Evolutionary conservation across 768 basidiomycete species (phyloP).

Genomic region (Chalciporus piperatus): DNA sequence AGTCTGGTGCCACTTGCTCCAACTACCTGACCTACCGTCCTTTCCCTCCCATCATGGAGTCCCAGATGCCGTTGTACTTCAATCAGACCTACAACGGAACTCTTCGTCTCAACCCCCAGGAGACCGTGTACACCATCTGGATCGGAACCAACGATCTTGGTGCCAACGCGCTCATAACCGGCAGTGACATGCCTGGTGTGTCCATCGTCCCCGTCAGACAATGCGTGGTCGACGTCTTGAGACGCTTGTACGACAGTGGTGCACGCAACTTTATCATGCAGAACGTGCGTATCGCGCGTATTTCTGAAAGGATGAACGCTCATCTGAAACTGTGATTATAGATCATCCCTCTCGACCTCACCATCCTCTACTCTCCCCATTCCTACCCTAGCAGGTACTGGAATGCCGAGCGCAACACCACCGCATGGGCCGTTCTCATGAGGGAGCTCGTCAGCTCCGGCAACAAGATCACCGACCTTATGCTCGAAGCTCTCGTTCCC

Average conservation of each 20-base stretch:
- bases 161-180: conserved; percentile 50
- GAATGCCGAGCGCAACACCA: conserved; percentile 49
- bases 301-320: background rate
- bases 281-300: conserved; percentile 43
- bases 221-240: conserved; percentile 62
- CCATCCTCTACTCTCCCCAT: conserved; percentile 44
- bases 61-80: conserved; percentile 49
- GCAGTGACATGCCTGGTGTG: conserved; percentile 41
- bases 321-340: conserved; percentile 15
- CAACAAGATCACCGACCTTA: conserved; percentile 49
- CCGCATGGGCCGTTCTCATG: conserved; percentile 58
- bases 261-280: conserved; percentile 69
- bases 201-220: conserved; percentile 55
- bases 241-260: conserved; percentile 51
- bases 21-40: conserved; percentile 57
- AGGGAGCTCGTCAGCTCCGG: conserved; percentile 49
- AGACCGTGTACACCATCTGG: conserved; percentile 66
- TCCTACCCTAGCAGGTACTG: conserved; percentile 53
- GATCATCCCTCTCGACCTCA: conserved; percentile 57
- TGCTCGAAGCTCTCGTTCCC: conserved; percentile 48
- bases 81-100: conserved; percentile 40
- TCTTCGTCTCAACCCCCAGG: conserved; percentile 31
- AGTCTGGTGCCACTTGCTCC: conserved; percentile 63
- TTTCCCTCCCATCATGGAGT: conserved; percentile 54
- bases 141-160: conserved; percentile 70